Percentiles rank a stretch among this genome's conserved stretches.
Conservation (phyloP, 108 stramenopile genomes). For the Fistulifera pelliculosa region DNA sequence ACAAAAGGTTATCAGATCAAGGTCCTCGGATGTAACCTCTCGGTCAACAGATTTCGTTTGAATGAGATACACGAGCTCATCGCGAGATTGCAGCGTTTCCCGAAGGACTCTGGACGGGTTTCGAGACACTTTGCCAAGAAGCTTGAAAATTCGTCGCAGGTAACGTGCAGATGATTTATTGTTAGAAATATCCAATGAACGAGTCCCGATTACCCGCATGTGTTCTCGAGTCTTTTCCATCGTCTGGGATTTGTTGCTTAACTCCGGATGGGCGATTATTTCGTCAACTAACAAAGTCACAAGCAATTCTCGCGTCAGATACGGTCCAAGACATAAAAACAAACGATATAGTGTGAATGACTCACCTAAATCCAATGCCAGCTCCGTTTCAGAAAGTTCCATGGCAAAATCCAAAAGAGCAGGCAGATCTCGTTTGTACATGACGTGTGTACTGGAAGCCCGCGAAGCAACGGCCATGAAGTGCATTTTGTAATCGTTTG, state of each 20-base stretch:
- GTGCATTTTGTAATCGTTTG: conserved; percentile 8
- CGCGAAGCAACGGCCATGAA: conserved; percentile 53
- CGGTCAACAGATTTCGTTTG: too few species aligned
- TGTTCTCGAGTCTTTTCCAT: not conserved
- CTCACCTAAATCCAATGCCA: conserved; percentile 69
- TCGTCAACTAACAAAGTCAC: conserved; percentile 17
- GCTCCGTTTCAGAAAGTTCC: conserved; percentile 35
- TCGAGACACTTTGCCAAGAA: not conserved
- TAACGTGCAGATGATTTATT: too few species aligned
- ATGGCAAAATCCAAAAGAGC: conserved; percentile 49
- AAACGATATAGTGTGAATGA: not conserved
- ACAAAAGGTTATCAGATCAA: conserved; percentile 14
- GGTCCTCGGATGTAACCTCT: too few species aligned
- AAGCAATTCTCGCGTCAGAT: not conserved
- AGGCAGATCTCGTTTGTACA: conserved; percentile 57
- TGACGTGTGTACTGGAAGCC: conserved; percentile 32
- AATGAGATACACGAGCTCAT: too few species aligned
- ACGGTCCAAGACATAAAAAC: not conserved
- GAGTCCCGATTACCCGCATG: conserved; percentile 19
- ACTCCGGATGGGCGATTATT: conserved; percentile 22
- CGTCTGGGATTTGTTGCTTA: too few species aligned
- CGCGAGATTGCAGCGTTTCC: too few species aligned
- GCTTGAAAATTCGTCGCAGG: not conserved
- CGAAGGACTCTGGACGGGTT: too few species aligned
- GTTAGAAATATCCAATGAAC: conserved; percentile 8